phyloP scores from a whole-genome alignment of 2,329 filamentous ascomycete genomes.

The Ceratocystis harringtonii region DNA sequence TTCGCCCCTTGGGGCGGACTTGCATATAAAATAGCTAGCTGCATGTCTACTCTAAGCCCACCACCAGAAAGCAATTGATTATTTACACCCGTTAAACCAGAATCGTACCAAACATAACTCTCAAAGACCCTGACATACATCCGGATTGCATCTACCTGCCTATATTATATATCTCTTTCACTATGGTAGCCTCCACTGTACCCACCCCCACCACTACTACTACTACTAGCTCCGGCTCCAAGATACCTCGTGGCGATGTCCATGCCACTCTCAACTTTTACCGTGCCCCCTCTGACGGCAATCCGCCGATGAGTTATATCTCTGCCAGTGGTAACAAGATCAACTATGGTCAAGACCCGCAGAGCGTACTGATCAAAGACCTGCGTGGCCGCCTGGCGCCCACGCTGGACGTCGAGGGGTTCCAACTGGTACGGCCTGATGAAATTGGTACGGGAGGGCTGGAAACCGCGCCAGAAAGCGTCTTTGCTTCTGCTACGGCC shows the following conservation, averaged over 20 bases:
- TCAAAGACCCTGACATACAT: no score
- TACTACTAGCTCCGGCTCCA: slow-evolving; percentile 20
- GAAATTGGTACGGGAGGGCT: slow-evolving; percentile 11
- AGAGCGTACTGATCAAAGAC: slow-evolving; percentile 50
- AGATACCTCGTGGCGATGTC: slow-evolving; percentile 43
- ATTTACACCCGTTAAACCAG: no score
- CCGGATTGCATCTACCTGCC: no score
- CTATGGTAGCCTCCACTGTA: background rate
- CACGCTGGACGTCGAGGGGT: slow-evolving; percentile 58
- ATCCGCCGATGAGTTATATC: slow-evolving; percentile 50
- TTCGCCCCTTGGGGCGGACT: no score
- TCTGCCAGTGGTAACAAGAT: slow-evolving; percentile 32
- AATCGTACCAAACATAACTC: no score
- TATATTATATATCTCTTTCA: no score
- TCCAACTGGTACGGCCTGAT: slow-evolving; percentile 43
- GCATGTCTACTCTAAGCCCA: no score
- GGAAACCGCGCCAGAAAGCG: slow-evolving; percentile 37
- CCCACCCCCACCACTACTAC: background rate
- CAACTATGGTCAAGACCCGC: slow-evolving; percentile 43
- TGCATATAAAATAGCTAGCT: no score
- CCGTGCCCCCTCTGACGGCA: slow-evolving; percentile 42
- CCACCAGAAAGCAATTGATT: no score
- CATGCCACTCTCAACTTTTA: slow-evolving; percentile 52
- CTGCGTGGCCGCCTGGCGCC: slow-evolving; percentile 52
- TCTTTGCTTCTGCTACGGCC: slow-evolving; percentile 35